Base-by-base conservation (phyloP, 352 stramenopile species). In the Phytophthora pistaciae region DNA sequence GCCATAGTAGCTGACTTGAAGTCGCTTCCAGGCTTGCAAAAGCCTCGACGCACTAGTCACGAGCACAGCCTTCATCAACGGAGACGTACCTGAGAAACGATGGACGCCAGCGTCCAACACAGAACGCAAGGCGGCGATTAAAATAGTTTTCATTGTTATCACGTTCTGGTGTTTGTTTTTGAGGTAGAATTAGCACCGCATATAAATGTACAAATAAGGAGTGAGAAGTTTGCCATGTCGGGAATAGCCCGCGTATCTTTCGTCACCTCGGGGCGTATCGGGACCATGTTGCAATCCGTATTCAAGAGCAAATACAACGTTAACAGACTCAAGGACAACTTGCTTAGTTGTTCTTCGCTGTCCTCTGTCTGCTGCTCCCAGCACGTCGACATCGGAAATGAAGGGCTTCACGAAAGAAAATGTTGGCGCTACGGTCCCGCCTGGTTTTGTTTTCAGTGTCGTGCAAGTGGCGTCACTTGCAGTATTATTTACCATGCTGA, bases 21-120 rank as follows among this genome's bases (percentile, higher is more conserved):
- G n/a, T 56, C 25, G 44, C n/a, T 64, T 56, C 42, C 42, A 64
- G 31, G 27, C 11, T 31, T 20, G n/a, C 14, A 48, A 20, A 48
- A 48, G 40, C 16, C 0, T 48, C 0, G 40, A 8, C 1, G 13
- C 40, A n/a, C 40, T 8, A 9, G 18, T 20, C 40, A 21, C 40
- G 13, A 48, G 40, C 40, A 48, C 8, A 42, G 3, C 14, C 7
- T 8, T 50, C 42, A 50, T 50, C 25, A 27, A 27, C 25, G 25
- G 25, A 27, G 25, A 27, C 25, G 25, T 27, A 27, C 25, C 25
- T 27, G 25, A n/a, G 16, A 48, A n/a, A n/a, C 40, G n/a, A 48
- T n/a, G 11, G 40, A 48, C 40, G 10, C 40, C 3, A 48, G 40
- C 16, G 11, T n/a, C 11, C 11, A n/a, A n/a, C 11, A 48, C 10